Evolutionary conservation across 192 early-diverging fungal genomes (phyloP).

Genomic region (Umbelopsis isabellina): DNA sequence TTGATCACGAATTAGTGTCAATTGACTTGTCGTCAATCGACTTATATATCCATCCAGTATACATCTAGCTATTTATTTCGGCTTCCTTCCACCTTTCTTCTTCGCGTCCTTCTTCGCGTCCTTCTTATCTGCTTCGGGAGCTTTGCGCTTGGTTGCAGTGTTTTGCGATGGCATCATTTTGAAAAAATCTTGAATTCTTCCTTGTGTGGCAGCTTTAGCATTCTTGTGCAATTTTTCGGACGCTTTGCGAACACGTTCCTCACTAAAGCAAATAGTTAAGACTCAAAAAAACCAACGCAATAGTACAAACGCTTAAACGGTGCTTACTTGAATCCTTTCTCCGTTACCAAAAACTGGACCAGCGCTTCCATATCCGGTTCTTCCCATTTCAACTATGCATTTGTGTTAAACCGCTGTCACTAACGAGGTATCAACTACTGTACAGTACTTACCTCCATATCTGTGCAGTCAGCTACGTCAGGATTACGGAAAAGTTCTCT

Average conservation of each 20-base stretch:
- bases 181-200: constrained; percentile 92
- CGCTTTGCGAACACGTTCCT: constrained; percentile 85
- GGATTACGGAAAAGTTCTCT: constrained; percentile 85
- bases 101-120: constrained; percentile 23
- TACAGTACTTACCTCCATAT: constrained; percentile 62
- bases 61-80: neutral
- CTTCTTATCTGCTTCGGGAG: neutral
- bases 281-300: constrained; percentile 1
- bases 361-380: constrained; percentile 80
- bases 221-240: constrained; percentile 82
- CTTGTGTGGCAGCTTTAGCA: constrained; percentile 81
- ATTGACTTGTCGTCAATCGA: too few relatives aligned
- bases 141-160: constrained; percentile 10
- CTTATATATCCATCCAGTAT: too few relatives aligned
- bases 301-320: neutral
- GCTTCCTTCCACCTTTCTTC: constrained; percentile 8
- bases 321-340: constrained; percentile 90
- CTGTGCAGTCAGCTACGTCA: constrained; percentile 70
- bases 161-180: constrained; percentile 32
- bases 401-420: neutral
- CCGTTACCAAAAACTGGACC: constrained; percentile 86
- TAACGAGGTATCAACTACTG: neutral
- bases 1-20: too few relatives aligned
- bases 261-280: constrained; percentile 43
- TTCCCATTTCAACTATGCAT: constrained; percentile 66